A percentile compares a stretch with the other conserved stretches of the same genome.
phyloP scores from a whole-genome alignment of 2,329 filamentous ascomycete genomes.

The Aspergillus candidus region DNA sequence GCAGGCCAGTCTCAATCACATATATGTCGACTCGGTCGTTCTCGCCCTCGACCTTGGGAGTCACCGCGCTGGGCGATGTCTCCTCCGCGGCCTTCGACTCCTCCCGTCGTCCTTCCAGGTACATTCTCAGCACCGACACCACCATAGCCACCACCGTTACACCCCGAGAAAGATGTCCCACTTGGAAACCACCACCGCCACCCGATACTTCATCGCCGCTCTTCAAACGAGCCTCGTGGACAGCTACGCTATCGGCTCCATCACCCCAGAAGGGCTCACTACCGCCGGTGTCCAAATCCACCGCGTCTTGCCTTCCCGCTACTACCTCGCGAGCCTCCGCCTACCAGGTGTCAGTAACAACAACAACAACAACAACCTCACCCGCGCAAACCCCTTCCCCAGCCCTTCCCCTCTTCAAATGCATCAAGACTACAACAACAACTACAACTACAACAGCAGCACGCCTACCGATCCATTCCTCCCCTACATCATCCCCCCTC shows the following conservation, averaged over 20 bases:
- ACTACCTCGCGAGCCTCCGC: neutral
- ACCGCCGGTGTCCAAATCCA: neutral
- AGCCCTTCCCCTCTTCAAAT: no score
- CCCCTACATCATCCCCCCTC: neutral
- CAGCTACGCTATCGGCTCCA: constrained; percentile 15
- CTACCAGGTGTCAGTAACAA: no score
- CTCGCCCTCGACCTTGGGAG: constrained; percentile 8
- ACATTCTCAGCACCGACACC: constrained; percentile 1
- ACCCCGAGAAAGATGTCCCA: neutral
- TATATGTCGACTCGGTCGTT: constrained; percentile 17
- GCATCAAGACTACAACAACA: no score
- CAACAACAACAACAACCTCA: no score
- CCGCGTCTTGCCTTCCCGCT: constrained; percentile 9
- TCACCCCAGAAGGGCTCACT: neutral
- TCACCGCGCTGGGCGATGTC: constrained; percentile 1
- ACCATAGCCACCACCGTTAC: neutral
- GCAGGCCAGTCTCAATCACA: constrained; percentile 11
- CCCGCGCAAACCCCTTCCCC: no score
- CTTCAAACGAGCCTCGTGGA: constrained; percentile 9
- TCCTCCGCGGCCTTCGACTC: constrained; percentile 13
- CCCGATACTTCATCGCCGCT: constrained; percentile 12
- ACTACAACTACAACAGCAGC: neutral
- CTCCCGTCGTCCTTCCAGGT: constrained; percentile 4
- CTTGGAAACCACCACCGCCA: neutral
- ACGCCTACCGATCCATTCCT: neutral